Base-by-base conservation (phyloP, 1,284 basidiomycete genomes). In the Fomitopsis schrenkii region DNA sequence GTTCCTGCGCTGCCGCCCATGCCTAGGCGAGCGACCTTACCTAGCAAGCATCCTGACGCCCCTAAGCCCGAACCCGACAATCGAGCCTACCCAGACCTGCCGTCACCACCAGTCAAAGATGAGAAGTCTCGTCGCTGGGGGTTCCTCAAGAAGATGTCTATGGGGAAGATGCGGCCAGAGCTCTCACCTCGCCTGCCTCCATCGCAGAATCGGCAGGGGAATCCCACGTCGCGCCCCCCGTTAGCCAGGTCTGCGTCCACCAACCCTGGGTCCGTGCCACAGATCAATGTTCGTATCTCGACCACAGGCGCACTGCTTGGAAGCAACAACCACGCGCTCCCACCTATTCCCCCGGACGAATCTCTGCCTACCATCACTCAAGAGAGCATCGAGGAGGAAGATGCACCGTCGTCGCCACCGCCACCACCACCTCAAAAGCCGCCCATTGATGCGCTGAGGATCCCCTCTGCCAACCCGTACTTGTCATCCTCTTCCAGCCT, bases 91-190 rank as follows among this genome's bases (percentile, higher is more conserved):
- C 33, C 45, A 28, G 42, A 55, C 17, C 52, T 63, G 66, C 58
- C 68, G 65, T 68, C 65, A 57, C 66, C 62, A 66, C 72, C 60
- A 66, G 68, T 61, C 71, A 76, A 63, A 66, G 73, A 83, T 40
- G 83, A 85, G 63, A 88, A 88, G 72, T 77, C 77, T 50, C 85
- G 86, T 60, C 86, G 91, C 62, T 96, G 94, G 93, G 93, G 95
- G 3, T 96, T 97, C 78, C 79, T 97, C 63, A 94, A 95, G 77
- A 97, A 97, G 78, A 95, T 97, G 91, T 95, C 93, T 10, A 95
- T 95, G 91, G 90, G 93, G 26, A 91, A 91, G 74, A 88, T 93
- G 76, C 84, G 84, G 69, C 65, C 75, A n/a, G 87, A 90, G 57
- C 74, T 80, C 17, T 79, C 84, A 33, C 72, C 78, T 10, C 74